These are phyloP conservation scores for Henckelia pumila DNA, from an alignment of 257 asterid species.

Conservation along the genomic window DNA sequence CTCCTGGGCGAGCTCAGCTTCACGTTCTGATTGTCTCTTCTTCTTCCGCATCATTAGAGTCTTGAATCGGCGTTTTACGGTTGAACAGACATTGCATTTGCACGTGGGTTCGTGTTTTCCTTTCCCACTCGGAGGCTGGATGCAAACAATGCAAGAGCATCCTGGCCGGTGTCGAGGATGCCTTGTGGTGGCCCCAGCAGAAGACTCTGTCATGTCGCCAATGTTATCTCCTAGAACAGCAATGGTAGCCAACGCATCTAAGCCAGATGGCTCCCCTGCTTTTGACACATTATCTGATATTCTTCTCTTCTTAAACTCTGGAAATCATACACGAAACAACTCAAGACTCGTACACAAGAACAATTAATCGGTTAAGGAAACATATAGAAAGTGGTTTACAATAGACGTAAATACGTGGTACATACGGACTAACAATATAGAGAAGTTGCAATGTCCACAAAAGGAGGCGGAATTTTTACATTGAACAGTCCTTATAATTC, in stretches of 20 bases:
- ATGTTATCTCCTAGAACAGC: slow-evolving; percentile 86
- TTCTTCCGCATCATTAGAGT: slow-evolving; percentile 88
- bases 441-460: neutral
- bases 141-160: slow-evolving; percentile 93
- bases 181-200: slow-evolving; percentile 70
- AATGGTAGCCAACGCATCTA: slow-evolving; percentile 89
- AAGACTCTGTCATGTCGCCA: slow-evolving; percentile 46
- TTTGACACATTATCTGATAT: slow-evolving; percentile 29
- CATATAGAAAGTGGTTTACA: neutral
- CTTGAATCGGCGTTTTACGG: slow-evolving; percentile 85
- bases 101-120: slow-evolving; percentile 78
- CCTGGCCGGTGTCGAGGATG: slow-evolving; percentile 98
- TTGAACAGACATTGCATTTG: slow-evolving; percentile 82
- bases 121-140: slow-evolving; percentile 96
- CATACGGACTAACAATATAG: neutral
- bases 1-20: slow-evolving; percentile 59
- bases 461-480: too few relatives aligned
- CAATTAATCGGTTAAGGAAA: neutral
- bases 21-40: slow-evolving; percentile 68
- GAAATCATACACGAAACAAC: neutral
- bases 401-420: neutral
- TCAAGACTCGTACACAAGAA: neutral
- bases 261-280: slow-evolving; percentile 74
- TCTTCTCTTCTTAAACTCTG: slow-evolving; percentile 65
- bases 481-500: neutral